Conservation (phyloP, 73 alveolate species). For the Breviolum minutum region DNA sequence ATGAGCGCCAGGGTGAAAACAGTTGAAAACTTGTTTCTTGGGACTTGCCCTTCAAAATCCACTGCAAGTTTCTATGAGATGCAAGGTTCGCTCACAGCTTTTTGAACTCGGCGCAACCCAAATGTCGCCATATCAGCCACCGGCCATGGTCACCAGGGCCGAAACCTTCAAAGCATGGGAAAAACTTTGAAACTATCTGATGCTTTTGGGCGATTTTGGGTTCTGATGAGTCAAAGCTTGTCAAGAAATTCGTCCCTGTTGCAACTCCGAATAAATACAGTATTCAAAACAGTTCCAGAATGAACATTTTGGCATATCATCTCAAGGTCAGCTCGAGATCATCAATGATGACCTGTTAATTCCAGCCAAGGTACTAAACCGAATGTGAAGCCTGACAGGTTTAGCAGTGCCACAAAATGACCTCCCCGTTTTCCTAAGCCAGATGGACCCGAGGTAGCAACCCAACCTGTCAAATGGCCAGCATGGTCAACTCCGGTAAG, state of each 20-base stretch:
- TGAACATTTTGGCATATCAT: too few relatives aligned
- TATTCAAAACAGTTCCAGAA: too few relatives aligned
- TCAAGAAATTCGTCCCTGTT: too few relatives aligned
- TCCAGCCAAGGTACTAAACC: not conserved
- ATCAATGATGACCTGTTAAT: not conserved
- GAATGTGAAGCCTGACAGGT: slow-evolving; percentile 19
- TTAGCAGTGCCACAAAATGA: not conserved
- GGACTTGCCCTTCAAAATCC: too few relatives aligned
- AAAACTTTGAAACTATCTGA: too few relatives aligned
- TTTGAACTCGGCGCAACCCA: not conserved
- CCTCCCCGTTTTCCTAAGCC: not conserved
- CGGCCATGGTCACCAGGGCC: not conserved
- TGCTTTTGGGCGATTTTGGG: too few relatives aligned
- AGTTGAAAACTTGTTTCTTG: not conserved
- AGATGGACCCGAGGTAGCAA: not conserved
- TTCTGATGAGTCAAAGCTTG: too few relatives aligned
- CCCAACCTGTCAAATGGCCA: slow-evolving; percentile 47
- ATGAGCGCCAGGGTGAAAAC: not conserved
- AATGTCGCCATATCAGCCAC: not conserved
- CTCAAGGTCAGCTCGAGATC: not conserved
- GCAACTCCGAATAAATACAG: too few relatives aligned
- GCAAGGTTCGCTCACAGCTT: too few relatives aligned
- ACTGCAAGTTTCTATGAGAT: too few relatives aligned
- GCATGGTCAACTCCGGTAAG: slow-evolving; percentile 62
- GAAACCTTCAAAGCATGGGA: not conserved